These are phyloP conservation scores for Pittosporum tobira DNA, from an alignment of 129 eudicot genomes.

Conservation along the genomic window DNA sequence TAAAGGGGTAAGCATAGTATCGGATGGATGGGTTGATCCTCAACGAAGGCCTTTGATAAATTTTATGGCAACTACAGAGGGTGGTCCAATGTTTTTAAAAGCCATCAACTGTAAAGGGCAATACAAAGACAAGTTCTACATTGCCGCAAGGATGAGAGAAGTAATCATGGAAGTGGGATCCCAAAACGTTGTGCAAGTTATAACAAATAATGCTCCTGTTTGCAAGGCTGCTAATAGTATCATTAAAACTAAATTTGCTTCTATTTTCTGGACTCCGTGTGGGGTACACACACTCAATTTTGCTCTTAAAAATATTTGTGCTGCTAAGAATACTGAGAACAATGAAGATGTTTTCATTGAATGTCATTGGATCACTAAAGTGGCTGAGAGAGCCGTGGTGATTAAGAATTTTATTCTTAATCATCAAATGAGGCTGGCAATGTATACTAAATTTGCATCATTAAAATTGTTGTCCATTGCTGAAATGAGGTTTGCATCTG, in stretches of 20 bases:
- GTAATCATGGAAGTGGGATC: slow-evolving; percentile 7
- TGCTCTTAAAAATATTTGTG: background rate
- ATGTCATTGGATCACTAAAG: slow-evolving; percentile 4
- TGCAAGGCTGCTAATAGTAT: background rate
- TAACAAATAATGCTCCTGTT: slow-evolving; percentile 1
- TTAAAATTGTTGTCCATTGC: slow-evolving; percentile 10
- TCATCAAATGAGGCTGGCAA: slow-evolving; percentile 12
- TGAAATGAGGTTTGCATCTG: slow-evolving; percentile 20
- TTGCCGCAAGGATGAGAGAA: background rate
- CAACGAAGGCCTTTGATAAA: background rate
- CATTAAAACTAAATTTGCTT: background rate
- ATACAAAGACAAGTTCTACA: slow-evolving; percentile 4
- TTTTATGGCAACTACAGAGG: background rate
- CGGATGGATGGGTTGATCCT: background rate
- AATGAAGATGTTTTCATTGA: background rate
- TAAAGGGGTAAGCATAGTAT: background rate
- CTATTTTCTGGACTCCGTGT: background rate
- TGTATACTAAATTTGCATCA: background rate
- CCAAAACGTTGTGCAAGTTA: slow-evolving; percentile 7
- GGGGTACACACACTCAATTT: background rate
- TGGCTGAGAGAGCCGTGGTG: background rate
- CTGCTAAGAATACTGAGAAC: background rate
- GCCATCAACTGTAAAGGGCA: background rate
- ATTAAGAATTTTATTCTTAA: slow-evolving; percentile 6
- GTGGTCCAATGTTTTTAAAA: slow-evolving; percentile 1